phyloP scores from a whole-genome alignment of 176 grass and related monocot genomes.

The Avena sativa region DNA sequence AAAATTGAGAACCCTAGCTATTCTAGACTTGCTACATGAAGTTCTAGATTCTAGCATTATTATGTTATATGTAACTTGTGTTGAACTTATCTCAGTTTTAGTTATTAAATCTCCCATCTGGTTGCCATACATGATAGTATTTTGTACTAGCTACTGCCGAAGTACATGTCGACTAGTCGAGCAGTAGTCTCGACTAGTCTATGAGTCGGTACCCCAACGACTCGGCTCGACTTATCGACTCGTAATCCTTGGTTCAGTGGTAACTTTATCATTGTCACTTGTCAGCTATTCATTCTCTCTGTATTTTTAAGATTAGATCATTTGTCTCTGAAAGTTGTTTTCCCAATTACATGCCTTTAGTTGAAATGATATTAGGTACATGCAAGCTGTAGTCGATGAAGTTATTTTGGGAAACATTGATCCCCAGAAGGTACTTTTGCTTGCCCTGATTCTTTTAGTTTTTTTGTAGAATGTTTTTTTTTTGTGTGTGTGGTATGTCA shows the following conservation, averaged over 20 bases:
- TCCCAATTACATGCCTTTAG: conserved; percentile 12
- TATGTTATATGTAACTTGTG: no score
- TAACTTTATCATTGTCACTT: conserved; percentile 8
- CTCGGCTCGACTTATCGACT: no score
- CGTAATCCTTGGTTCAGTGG: neutral
- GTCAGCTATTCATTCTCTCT: neutral
- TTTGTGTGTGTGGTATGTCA: neutral
- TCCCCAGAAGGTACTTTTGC: conserved; percentile 63
- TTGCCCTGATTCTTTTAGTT: conserved; percentile 30
- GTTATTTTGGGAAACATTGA: conserved; percentile 72
- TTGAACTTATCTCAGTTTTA: no score
- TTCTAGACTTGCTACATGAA: no score
- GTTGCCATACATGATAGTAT: no score
- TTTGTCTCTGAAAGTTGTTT: conserved; percentile 31
- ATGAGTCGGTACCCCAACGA: no score
- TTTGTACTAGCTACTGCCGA: no score
- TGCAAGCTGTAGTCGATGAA: conserved; percentile 97
- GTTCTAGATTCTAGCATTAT: no score
- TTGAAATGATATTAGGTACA: conserved; percentile 73
- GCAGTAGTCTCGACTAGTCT: no score
- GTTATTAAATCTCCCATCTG: no score
- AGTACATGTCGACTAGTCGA: no score
- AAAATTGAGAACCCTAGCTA: no score
- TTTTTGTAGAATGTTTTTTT: neutral
- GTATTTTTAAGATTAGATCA: conserved; percentile 19